Percentiles rank a stretch among this genome's conserved stretches.
These are phyloP conservation scores for Mortierella sp. DNA, from an alignment of 371 early-diverging fungal species.

Conservation along the genomic window DNA sequence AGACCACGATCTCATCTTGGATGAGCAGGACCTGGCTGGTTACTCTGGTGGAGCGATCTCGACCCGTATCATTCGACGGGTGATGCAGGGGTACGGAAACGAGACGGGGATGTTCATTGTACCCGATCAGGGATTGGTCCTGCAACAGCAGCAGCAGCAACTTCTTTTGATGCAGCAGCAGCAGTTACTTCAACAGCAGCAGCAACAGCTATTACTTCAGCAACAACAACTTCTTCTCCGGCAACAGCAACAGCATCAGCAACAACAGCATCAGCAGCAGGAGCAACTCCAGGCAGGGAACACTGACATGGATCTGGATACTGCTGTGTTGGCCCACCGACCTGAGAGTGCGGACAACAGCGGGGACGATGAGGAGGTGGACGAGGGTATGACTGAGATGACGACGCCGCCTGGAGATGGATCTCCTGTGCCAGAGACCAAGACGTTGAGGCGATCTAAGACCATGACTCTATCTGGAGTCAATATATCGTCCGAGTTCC, in stretches of 20 bases:
- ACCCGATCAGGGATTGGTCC: constrained; percentile 44
- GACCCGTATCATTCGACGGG: constrained; percentile 68
- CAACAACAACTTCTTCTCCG: constrained; percentile 22
- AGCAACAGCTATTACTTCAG: constrained; percentile 49
- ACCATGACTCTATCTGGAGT: constrained; percentile 18
- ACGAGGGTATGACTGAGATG: constrained; percentile 6
- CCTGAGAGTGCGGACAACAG: not conserved
- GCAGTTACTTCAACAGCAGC: constrained; percentile 54
- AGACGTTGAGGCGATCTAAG: constrained; percentile 23
- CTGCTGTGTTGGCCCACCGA: not conserved
- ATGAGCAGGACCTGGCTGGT: constrained; percentile 70
- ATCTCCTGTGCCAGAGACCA: not conserved
- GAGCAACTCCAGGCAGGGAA: not conserved
- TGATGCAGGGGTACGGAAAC: constrained; percentile 66
- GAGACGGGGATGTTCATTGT: constrained; percentile 56
- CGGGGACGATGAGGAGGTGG: constrained; percentile 8
- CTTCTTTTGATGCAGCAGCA: constrained; percentile 58
- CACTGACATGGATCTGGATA: not conserved
- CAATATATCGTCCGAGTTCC: constrained; percentile 8
- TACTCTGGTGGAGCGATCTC: constrained; percentile 77
- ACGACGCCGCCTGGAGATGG: constrained; percentile 2
- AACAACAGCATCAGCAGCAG: constrained; percentile 42
- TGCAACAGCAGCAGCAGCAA: constrained; percentile 61
- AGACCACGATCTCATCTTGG: constrained; percentile 80
- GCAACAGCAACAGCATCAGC: constrained; percentile 18